These are phyloP conservation scores for Sanchytrium tribonematis DNA, from an alignment of 371 early-diverging fungal species.

Conservation along the genomic window DNA sequence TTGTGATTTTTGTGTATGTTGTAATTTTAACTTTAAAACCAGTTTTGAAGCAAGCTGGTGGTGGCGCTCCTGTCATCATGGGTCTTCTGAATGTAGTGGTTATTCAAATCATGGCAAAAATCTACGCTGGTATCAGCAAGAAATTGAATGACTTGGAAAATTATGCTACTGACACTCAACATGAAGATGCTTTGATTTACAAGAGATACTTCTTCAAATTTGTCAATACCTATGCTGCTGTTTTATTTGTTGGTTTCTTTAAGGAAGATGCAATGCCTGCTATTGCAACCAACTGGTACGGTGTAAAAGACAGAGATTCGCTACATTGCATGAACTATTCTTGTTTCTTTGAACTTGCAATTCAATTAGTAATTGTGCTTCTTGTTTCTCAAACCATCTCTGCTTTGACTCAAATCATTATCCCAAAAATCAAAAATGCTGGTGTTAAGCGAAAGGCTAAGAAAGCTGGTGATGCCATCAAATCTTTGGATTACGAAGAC, in stretches of 20 bases:
- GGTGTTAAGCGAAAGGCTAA: neutral
- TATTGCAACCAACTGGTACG: neutral
- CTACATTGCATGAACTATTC: neutral
- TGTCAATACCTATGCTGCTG: conserved; percentile 23
- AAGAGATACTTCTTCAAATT: conserved; percentile 28
- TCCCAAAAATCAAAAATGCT: neutral
- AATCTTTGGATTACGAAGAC: neutral
- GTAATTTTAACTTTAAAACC: neutral
- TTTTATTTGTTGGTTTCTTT: conserved; percentile 24
- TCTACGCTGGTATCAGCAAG: neutral
- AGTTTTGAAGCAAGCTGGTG: neutral
- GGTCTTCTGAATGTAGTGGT: conserved; percentile 2
- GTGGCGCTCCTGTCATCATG: neutral
- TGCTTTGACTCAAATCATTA: neutral
- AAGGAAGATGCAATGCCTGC: conserved; percentile 10
- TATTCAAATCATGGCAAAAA: conserved; percentile 2
- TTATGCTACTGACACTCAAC: conserved; percentile 17
- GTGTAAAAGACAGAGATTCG: neutral
- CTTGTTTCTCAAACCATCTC: neutral
- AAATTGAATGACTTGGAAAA: conserved; percentile 20
- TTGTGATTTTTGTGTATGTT: neutral
- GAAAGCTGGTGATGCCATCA: neutral
- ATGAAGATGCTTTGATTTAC: conserved; percentile 18
- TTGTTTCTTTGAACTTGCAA: neutral
- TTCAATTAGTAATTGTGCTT: neutral